Percentiles rank a stretch among this genome's conserved stretches.
Conservation (phyloP, 352 stramenopile genomes). For the Phytophthora aleatoria region DNA sequence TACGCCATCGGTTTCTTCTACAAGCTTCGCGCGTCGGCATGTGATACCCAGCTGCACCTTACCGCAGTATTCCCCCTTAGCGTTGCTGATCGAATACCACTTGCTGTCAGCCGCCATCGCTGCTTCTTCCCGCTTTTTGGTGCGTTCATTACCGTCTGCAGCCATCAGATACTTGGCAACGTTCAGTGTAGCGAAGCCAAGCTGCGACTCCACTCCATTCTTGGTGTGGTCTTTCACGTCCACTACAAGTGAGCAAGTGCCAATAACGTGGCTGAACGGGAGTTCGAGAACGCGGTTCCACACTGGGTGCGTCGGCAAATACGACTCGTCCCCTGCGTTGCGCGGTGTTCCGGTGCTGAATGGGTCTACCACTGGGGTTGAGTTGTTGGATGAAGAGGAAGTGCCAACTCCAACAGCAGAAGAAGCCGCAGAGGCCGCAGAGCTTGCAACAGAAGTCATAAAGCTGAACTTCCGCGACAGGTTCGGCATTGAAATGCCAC, state of each 20-base stretch:
- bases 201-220: constrained; percentile 48
- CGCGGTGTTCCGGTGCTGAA: constrained; percentile 66
- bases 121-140: constrained; percentile 61
- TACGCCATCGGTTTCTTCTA: constrained; percentile 37
- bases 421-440: constrained; percentile 39
- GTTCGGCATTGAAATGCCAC: constrained; percentile 69
- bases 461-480: constrained; percentile 82
- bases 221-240: constrained; percentile 69
- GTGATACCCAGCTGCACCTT: constrained; percentile 85
- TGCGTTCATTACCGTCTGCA: constrained; percentile 39
- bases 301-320: constrained; percentile 71
- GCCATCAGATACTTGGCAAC: constrained; percentile 88
- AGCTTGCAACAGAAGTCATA: constrained; percentile 53
- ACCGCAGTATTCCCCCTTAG: constrained; percentile 86
- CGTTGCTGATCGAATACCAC: constrained; percentile 88
- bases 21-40: constrained; percentile 45
- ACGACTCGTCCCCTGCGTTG: constrained; percentile 61
- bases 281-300: constrained; percentile 86
- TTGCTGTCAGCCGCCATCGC: constrained; percentile 74
- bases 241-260: constrained; percentile 75
- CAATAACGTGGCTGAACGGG: constrained; percentile 77
- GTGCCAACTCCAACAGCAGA: constrained; percentile 32
- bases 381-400: constrained; percentile 26
- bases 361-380: constrained; percentile 31
- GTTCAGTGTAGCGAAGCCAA: constrained; percentile 74